These are phyloP conservation scores for Miscanthus lutarioriparius DNA, from an alignment of 176 grass and related monocot genomes.

Conservation along the genomic window DNA sequence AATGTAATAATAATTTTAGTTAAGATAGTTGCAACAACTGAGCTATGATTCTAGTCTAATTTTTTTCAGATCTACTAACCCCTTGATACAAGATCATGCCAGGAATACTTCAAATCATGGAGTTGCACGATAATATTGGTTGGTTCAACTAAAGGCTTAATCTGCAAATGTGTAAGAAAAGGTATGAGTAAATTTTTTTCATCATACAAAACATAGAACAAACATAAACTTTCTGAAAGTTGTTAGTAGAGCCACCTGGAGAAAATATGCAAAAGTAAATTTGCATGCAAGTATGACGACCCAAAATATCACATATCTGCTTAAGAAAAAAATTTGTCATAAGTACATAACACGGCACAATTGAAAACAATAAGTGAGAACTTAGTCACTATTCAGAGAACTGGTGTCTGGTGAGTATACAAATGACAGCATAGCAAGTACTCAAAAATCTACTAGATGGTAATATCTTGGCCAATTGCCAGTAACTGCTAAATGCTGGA, in stretches of 20 bases:
- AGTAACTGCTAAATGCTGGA: not conserved
- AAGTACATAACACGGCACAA: constrained; percentile 23
- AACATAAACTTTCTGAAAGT: constrained; percentile 30
- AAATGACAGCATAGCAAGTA: not conserved
- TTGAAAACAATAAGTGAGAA: not conserved
- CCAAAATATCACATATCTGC: constrained; percentile 93
- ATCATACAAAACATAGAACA: constrained; percentile 18
- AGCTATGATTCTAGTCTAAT: not conserved
- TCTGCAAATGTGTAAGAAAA: constrained; percentile 50
- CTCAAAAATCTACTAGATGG: not conserved
- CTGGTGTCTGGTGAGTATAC: not conserved
- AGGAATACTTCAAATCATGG: constrained; percentile 69
- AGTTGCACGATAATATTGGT: constrained; percentile 77
- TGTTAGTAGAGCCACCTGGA: constrained; percentile 58
- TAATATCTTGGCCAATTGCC: not conserved
- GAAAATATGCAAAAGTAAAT: constrained; percentile 94
- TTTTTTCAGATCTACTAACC: constrained; percentile 59
- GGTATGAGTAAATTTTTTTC: not conserved
- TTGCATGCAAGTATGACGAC: constrained; percentile 83
- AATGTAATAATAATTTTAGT: not conserved
- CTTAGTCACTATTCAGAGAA: not conserved
- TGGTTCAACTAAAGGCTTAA: constrained; percentile 78
- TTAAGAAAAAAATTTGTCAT: constrained; percentile 23
- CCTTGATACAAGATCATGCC: constrained; percentile 88
- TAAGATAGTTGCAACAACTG: not conserved